Evolutionary conservation across 352 stramenopile species (phyloP).

Genomic region (Halophytophthora polymorphica): DNA sequence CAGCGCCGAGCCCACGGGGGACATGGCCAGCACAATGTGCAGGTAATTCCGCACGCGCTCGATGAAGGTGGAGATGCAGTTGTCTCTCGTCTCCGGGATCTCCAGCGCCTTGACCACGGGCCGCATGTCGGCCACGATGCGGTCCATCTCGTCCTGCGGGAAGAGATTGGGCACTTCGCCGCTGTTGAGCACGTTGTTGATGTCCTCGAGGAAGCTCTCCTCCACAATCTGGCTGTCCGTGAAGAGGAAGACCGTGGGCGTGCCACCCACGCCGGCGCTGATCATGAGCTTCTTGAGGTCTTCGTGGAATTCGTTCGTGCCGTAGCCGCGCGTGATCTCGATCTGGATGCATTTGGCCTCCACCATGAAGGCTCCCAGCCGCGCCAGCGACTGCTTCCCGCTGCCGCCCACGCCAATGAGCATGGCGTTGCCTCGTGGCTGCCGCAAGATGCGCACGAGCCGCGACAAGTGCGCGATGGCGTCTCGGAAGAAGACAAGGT

Average conservation of each 20-base stretch:
- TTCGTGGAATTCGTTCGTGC: constrained; percentile 89
- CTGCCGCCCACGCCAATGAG: constrained; percentile 93
- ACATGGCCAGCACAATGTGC: constrained; percentile 95
- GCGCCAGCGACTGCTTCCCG: constrained; percentile 92
- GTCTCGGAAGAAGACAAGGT: constrained; percentile 95
- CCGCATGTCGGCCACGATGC: constrained; percentile 91
- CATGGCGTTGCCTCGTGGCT: constrained; percentile 94
- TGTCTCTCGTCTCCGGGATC: constrained; percentile 90
- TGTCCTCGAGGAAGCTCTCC: constrained; percentile 94
- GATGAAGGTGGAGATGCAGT: constrained; percentile 89
- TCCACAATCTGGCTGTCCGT: constrained; percentile 95
- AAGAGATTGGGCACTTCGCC: constrained; percentile 96
- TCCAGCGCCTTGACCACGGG: constrained; percentile 85
- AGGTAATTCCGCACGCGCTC: constrained; percentile 90
- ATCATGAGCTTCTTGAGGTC: constrained; percentile 95
- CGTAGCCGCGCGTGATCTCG: constrained; percentile 91
- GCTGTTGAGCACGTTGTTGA: constrained; percentile 97
- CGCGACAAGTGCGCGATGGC: constrained; percentile 89
- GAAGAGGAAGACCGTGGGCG: constrained; percentile 90
- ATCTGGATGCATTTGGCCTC: constrained; percentile 91
- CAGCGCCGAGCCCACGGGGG: constrained; percentile 89
- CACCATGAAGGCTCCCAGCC: constrained; percentile 89
- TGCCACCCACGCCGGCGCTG: constrained; percentile 83
- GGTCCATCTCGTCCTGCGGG: constrained; percentile 91
- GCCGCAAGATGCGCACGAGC: constrained; percentile 88